Conservation (phyloP, 2,329 filamentous ascomycete genomes). For the Pseudodiploospora longispora region DNA sequence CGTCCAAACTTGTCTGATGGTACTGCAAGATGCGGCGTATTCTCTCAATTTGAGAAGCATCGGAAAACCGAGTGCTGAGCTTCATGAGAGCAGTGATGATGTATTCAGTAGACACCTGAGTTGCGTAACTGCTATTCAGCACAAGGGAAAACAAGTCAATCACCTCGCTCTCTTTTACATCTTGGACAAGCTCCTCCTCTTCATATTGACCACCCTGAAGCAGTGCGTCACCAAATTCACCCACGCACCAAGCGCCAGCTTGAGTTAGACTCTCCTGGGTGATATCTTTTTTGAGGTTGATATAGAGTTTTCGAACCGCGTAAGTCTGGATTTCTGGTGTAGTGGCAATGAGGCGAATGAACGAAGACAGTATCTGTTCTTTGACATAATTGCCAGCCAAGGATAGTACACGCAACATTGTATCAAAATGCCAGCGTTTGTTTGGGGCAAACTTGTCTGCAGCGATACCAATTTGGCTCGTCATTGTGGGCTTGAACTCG, state of each 20-base stretch:
- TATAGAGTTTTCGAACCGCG: conserved; percentile 89
- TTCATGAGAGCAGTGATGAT: conserved; percentile 95
- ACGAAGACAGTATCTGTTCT: conserved; percentile 94
- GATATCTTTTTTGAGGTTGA: conserved; percentile 87
- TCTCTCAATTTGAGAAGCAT: conserved; percentile 78
- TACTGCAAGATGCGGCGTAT: conserved; percentile 68
- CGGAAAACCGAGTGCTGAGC: conserved; percentile 77
- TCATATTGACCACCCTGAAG: conserved; percentile 85
- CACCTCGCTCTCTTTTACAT: conserved; percentile 80
- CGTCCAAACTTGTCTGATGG: conserved; percentile 79
- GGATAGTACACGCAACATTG: conserved; percentile 88
- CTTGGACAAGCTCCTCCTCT: conserved; percentile 77
- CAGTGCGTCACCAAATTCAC: conserved; percentile 91
- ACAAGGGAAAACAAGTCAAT: conserved; percentile 90
- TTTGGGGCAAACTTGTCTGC: conserved; percentile 94
- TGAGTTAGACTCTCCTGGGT: conserved; percentile 93
- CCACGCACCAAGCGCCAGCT: conserved; percentile 93
- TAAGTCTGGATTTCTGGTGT: conserved; percentile 94
- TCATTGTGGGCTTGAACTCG: conserved; percentile 98
- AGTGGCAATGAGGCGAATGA: conserved; percentile 89
- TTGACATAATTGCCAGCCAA: conserved; percentile 95
- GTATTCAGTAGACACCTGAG: conserved; percentile 86
- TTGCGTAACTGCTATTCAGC: conserved; percentile 88
- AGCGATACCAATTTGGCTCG: conserved; percentile 92
- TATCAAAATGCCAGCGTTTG: conserved; percentile 97